These are phyloP conservation scores for Apiospora phragmitis DNA, from an alignment of 2,329 filamentous ascomycete species.

Conservation along the genomic window DNA sequence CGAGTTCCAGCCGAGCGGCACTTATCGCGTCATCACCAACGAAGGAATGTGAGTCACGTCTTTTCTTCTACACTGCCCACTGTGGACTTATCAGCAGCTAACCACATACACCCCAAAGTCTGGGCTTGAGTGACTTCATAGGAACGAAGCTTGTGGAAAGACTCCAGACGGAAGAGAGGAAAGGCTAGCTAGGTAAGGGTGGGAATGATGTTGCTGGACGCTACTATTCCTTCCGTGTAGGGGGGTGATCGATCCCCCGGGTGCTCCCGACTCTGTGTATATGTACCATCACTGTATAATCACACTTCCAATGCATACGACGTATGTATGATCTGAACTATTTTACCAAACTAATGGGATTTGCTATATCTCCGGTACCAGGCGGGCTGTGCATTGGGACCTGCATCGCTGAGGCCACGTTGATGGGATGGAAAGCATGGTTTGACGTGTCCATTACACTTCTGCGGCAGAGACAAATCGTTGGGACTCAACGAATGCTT, in stretches of 20 bases:
- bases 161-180: constrained; percentile 50
- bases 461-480: neutral
- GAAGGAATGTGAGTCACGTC: constrained; percentile 63
- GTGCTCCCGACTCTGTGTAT: neutral
- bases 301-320: neutral
- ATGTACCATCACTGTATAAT: neutral
- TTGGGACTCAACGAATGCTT: neutral
- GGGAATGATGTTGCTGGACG: neutral
- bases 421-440: neutral
- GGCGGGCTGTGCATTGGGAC: neutral
- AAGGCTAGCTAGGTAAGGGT: neutral
- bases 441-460: neutral
- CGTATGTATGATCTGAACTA: neutral
- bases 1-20: constrained; percentile 59
- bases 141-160: constrained; percentile 54
- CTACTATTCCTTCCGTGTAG: neutral
- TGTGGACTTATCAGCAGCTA: constrained; percentile 1
- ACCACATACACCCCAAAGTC: constrained; percentile 31
- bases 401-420: neutral
- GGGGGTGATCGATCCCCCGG: neutral
- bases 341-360: neutral
- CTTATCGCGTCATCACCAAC: constrained; percentile 64
- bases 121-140: constrained; percentile 57
- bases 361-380: neutral
- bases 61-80: neutral